Evolutionary conservation across 148 eudicot species (phyloP).

Genomic region (Limonium bicolor): DNA sequence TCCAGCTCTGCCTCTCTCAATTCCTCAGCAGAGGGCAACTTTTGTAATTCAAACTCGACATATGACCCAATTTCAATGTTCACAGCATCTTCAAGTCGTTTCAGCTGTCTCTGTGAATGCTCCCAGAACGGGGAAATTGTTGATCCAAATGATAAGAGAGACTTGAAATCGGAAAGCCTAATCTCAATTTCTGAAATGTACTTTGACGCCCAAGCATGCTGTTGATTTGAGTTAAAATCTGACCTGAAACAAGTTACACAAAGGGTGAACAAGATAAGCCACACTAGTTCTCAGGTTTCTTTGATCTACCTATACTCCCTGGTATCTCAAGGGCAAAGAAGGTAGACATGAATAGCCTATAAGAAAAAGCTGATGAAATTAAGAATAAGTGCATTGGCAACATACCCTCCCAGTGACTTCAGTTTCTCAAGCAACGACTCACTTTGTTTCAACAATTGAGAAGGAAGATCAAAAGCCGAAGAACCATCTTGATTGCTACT

Average conservation of each 20-base stretch:
- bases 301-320: too few relatives aligned
- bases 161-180: slow-evolving; percentile 66
- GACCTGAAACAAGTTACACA: slow-evolving; percentile 25
- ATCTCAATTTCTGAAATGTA: slow-evolving; percentile 51
- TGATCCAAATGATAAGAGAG: slow-evolving; percentile 46
- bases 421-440: slow-evolving; percentile 61
- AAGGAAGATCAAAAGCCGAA: slow-evolving; percentile 22
- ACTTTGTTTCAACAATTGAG: slow-evolving; percentile 29
- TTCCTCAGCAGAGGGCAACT: slow-evolving; percentile 8
- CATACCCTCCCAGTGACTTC: slow-evolving; percentile 39
- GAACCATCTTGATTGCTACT: slow-evolving; percentile 16
- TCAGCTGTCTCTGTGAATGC: slow-evolving; percentile 57
- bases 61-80: slow-evolving; percentile 18
- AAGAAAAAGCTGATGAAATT: too few relatives aligned
- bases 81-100: slow-evolving; percentile 43
- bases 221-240: slow-evolving; percentile 15
- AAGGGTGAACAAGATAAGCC: neutral
- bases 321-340: too few relatives aligned
- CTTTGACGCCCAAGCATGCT: slow-evolving; percentile 28
- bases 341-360: too few relatives aligned
- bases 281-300: too few relatives aligned
- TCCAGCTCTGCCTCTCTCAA: slow-evolving; percentile 6
- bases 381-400: neutral
- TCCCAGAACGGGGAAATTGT: slow-evolving; percentile 76
- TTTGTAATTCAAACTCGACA: slow-evolving; percentile 9